Evolutionary conservation across 179 eudicot species (phyloP), one percentile per base, ranked within the genome.

Genomic region (Amaranthus tricolor): DNA sequence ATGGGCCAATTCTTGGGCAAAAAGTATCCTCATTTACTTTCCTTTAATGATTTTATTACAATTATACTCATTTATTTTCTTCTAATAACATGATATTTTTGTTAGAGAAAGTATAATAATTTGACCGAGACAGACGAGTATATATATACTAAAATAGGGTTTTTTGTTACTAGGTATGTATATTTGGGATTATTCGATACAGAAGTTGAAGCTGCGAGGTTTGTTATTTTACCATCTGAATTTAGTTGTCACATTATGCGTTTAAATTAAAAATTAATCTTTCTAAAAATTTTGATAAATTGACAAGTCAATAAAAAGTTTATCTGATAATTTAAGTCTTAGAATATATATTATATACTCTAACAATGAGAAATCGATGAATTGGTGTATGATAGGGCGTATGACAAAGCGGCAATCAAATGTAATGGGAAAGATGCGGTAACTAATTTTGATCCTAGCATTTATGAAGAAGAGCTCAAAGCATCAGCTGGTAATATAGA

Each of bases 1-100:
- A 91, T 93, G 98, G 98, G 97, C 77, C 98, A 93, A 77, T 89
- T 93, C 82, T 83, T 93, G 49, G 98, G 97, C 79, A 93, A 93
- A 88, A 93, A 93, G 96, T 93, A 89, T 75, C 43, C 44, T 43
- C n/a, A 0, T 31, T 50, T 71, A 2, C 20, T 17, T 47, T 55
- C 16, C 5, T 9, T 57, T 31, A 31, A 31, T 31, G 40, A 31
- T 31, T 31, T 31, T 31, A 31, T 31, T 15, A 49, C 20, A 6
- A 20, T 49, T 12, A 9, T 43, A 63, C 8, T 13, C n/a, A n/a
- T 77, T 7, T 14, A 54, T 53, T 40, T 10, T 31, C 40, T 31
- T 31, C 40, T 31, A 31, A 31, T 31, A 31, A 31, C 40, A 31
- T 31, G 3, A 31, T 31, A 31, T 31, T 31, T 31, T 31, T 31